A percentile compares a stretch with the other conserved stretches of the same genome.
These are phyloP conservation scores for Nowakowskiella sp. DNA, from an alignment of 192 early-diverging fungal species.

Conservation along the genomic window DNA sequence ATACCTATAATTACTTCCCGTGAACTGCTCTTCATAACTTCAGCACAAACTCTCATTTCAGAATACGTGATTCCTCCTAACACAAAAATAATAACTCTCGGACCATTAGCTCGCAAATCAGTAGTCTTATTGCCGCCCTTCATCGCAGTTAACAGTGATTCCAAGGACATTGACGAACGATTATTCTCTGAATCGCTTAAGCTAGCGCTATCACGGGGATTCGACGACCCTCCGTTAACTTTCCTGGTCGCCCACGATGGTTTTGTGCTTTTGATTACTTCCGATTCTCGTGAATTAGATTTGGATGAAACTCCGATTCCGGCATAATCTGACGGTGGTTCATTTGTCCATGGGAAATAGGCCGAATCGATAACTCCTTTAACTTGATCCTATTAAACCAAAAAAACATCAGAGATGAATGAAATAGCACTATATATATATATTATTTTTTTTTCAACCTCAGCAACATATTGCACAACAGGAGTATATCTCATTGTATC, in stretches of 20 bases:
- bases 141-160: too few relatives aligned
- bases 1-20: slow-evolving; percentile 40
- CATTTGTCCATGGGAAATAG: slow-evolving; percentile 44
- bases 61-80: slow-evolving; percentile 42
- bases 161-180: neutral
- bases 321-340: slow-evolving; percentile 14
- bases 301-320: slow-evolving; percentile 10
- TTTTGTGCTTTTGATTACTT: slow-evolving; percentile 14
- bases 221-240: slow-evolving; percentile 5
- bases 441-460: slow-evolving; percentile 17
- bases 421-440: neutral
- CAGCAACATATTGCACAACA: slow-evolving; percentile 54
- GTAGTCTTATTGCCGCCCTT: too few relatives aligned
- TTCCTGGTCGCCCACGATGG: slow-evolving; percentile 28
- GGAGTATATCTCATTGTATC: slow-evolving; percentile 72
- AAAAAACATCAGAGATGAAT: neutral
- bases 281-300: neutral
- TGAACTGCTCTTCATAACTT: slow-evolving; percentile 24
- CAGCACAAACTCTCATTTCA: slow-evolving; percentile 32
- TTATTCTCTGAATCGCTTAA: too few relatives aligned
- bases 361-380: slow-evolving; percentile 29
- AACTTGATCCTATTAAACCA: slow-evolving; percentile 1
- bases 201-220: neutral
- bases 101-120: slow-evolving; percentile 27
- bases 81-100: slow-evolving; percentile 35